Percentiles rank a stretch among this genome's conserved stretches.
Conservation (phyloP, 108 stramenopile species). For the Seminavis robusta region DNA sequence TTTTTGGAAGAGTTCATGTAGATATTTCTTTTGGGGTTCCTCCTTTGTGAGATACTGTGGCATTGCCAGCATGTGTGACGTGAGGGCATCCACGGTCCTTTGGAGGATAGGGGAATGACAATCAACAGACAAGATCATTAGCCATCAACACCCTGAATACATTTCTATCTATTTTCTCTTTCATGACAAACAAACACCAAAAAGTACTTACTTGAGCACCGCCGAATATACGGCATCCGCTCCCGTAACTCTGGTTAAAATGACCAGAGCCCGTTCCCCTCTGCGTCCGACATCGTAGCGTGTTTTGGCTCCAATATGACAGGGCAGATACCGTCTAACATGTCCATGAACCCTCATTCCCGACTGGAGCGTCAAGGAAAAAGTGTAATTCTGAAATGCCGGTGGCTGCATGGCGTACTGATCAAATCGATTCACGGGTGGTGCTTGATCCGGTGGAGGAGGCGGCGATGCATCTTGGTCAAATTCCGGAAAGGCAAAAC, state of each 20-base stretch:
- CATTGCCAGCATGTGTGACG: conserved; percentile 25
- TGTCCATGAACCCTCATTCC: conserved; percentile 72
- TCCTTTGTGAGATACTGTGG: conserved; percentile 5
- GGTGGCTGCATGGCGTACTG: conserved; percentile 61
- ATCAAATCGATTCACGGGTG: conserved; percentile 55
- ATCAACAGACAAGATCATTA: too few relatives aligned
- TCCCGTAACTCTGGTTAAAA: conserved; percentile 69
- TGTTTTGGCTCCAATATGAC: conserved; percentile 33
- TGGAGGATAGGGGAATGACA: background rate
- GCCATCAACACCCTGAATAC: background rate
- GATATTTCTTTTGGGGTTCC: conserved; percentile 34
- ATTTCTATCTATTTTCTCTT: background rate
- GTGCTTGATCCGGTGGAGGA: conserved; percentile 7
- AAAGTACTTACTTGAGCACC: conserved; percentile 59
- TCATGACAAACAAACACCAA: too few relatives aligned
- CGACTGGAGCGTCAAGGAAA: conserved; percentile 57
- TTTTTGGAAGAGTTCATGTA: conserved; percentile 29
- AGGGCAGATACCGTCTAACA: conserved; percentile 71
- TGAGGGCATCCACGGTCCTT: conserved; percentile 46
- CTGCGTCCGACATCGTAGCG: conserved; percentile 81
- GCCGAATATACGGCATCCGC: conserved; percentile 71
- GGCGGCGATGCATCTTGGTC: conserved; percentile 33
- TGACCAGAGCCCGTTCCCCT: conserved; percentile 71
- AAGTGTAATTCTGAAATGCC: conserved; percentile 63
- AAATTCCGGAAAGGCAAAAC: conserved; percentile 80